Evolutionary conservation across 2,329 filamentous ascomycete species (phyloP).

Genomic region (Penicillium capsulatum): DNA sequence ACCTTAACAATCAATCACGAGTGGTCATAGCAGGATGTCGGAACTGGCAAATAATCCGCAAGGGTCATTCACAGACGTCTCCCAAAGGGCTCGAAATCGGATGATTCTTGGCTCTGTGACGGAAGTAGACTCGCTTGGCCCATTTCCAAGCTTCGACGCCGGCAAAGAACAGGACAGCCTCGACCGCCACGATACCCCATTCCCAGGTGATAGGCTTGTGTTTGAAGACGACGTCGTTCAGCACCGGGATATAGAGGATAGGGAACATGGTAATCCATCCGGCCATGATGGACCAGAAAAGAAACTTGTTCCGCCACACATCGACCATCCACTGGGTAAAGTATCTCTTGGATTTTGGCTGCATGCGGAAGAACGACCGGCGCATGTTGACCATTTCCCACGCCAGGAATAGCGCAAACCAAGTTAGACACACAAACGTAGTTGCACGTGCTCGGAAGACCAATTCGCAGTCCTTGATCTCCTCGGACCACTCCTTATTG

Average conservation of each 20-base stretch:
- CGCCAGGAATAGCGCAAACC: slow-evolving; percentile 72
- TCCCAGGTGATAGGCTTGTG: slow-evolving; percentile 65
- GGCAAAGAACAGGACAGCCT: slow-evolving; percentile 57
- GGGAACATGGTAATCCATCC: slow-evolving; percentile 58
- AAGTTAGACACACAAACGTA: slow-evolving; percentile 69
- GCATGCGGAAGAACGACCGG: slow-evolving; percentile 70
- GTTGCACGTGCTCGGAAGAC: slow-evolving; percentile 72
- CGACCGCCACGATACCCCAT: slow-evolving; percentile 64
- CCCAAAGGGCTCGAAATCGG: no score
- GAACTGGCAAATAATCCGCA: no score
- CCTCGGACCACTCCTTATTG: slow-evolving; percentile 53
- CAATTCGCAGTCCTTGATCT: slow-evolving; percentile 48
- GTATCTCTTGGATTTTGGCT: slow-evolving; percentile 57
- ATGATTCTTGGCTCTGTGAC: slow-evolving; percentile 20
- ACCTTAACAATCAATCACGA: not conserved
- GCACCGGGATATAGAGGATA: slow-evolving; percentile 63
- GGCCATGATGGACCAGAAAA: slow-evolving; percentile 61
- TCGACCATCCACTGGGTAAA: slow-evolving; percentile 64
- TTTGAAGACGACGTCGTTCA: slow-evolving; percentile 63
- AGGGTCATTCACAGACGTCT: no score
- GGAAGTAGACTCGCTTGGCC: slow-evolving; percentile 56
- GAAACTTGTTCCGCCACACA: slow-evolving; percentile 68
- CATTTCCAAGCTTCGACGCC: slow-evolving; percentile 66
- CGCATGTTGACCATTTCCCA: slow-evolving; percentile 75
- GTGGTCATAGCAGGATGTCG: not conserved